Evolutionary conservation across 805 yeast species (phyloP), one percentile per base, ranked within the genome.

Genomic region (Candida lessepsii): DNA sequence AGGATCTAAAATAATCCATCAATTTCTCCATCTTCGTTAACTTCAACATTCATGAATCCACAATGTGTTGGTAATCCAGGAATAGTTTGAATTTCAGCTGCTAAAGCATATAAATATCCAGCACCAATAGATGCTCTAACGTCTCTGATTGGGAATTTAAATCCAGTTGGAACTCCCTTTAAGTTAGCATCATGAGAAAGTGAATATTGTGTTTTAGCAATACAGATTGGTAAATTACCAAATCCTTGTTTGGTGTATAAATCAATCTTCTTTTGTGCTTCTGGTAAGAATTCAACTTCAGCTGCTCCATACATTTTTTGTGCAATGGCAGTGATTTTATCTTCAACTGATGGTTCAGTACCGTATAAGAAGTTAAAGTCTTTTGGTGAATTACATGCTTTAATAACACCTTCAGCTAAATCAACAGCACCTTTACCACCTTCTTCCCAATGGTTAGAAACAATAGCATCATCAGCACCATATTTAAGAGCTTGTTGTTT

Each of bases 171-270:
- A 30, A 88, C 96, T 60, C 96, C 96, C 70, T 90, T 90, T 63
- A 93, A 76, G 16, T 78, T 70, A 31, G 98, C 89, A 65, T 91
- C 98, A 59, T 90, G 97, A 2, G 97, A 89, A 51, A 91, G 73
- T 1, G 96, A 88, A 73, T 91, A 91, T 66, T 91, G 99, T 2
- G 99, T 91, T 75, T 91, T 91, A 44, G 99, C 99, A 57, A 91
- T 86, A 69, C 99, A 91, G 53, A 91, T 83, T 42, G 98, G 99
- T 59, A 91, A 71, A 58, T 88, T 80, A 48, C 83, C 89, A 63
- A 84, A 91, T 2, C 97, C 97, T 71, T 89, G 96, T 37, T 73
- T 64, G 25, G 88, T 82, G 70, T 88, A 90, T 42, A 80, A 76
- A 47, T 82, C 88, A 50, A 91, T 81, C 67, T 89, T 89, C 56